Evolutionary conservation across 2,329 filamentous ascomycete genomes (phyloP).

Genomic region (Microascus cirrosus): DNA sequence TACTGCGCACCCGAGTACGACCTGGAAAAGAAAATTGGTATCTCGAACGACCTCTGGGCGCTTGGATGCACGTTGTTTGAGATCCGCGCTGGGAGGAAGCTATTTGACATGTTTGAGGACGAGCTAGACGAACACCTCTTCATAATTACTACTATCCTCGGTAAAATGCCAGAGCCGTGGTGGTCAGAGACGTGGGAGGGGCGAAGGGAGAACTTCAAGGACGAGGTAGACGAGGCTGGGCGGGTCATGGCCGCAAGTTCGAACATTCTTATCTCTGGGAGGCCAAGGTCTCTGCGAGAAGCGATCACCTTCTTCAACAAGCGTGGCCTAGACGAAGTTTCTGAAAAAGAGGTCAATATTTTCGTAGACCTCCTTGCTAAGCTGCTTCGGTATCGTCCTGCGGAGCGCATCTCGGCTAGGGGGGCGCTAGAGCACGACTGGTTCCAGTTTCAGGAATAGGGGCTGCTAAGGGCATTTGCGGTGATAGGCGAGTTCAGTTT

Average conservation of each 20-base stretch:
- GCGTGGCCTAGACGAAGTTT: not conserved
- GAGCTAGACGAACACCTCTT: constrained; percentile 11
- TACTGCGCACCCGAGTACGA: not conserved
- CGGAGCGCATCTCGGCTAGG: not conserved
- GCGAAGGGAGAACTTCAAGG: constrained; percentile 11
- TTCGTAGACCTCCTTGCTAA: constrained; percentile 10
- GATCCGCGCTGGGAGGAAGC: not conserved
- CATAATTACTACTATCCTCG: constrained; percentile 16
- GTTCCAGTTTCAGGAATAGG: constrained; percentile 9
- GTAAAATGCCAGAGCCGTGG: constrained; percentile 17
- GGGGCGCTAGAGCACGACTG: constrained; percentile 12
- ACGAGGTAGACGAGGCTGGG: constrained; percentile 10
- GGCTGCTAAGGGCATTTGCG: not conserved
- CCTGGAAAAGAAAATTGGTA: not conserved
- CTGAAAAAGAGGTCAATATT: not conserved
- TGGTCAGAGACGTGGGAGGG: constrained; percentile 17
- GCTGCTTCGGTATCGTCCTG: constrained; percentile 6
- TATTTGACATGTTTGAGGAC: not conserved
- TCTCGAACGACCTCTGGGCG: not conserved
- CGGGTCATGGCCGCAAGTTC: not conserved
- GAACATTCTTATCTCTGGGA: not conserved
- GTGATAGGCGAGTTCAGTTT: too few relatives aligned
- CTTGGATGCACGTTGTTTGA: not conserved
- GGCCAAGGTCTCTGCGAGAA: not conserved
- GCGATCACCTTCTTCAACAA: not conserved